Conservation (phyloP, 768 basidiomycete genomes). For the Pulveroboletus sp. region DNA sequence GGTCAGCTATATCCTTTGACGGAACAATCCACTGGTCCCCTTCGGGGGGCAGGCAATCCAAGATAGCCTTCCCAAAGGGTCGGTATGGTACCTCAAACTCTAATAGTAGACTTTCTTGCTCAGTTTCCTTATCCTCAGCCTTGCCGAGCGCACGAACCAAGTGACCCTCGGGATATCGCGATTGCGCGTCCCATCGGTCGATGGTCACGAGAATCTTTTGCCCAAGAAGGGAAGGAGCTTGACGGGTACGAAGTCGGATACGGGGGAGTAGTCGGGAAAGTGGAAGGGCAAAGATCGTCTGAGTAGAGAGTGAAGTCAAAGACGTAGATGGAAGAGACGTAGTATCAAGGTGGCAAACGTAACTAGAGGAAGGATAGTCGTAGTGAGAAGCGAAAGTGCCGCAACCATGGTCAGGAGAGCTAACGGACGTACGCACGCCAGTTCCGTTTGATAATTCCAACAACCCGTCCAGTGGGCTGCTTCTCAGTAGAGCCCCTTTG, state of each 20-base stretch:
- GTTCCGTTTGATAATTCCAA: slow-evolving; percentile 91
- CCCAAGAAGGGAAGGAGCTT: slow-evolving; percentile 79
- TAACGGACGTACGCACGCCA: slow-evolving; percentile 76
- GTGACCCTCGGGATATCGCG: slow-evolving; percentile 94
- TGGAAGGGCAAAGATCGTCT: slow-evolving; percentile 92
- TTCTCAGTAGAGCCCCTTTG: slow-evolving; percentile 45
- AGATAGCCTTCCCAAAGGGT: slow-evolving; percentile 92
- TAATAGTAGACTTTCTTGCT: slow-evolving; percentile 87
- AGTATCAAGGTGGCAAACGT: slow-evolving; percentile 93
- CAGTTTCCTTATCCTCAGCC: slow-evolving; percentile 92
- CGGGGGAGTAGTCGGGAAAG: slow-evolving; percentile 88
- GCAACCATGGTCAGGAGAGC: background rate
- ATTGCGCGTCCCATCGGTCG: slow-evolving; percentile 84
- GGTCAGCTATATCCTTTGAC: slow-evolving; percentile 48
- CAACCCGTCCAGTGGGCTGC: slow-evolving; percentile 88
- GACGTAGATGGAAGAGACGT: slow-evolving; percentile 79
- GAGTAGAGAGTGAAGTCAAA: slow-evolving; percentile 73
- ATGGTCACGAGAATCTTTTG: slow-evolving; percentile 97
- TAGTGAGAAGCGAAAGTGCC: background rate
- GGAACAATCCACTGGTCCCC: slow-evolving; percentile 94
- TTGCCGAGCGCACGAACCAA: slow-evolving; percentile 90
- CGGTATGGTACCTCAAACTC: slow-evolving; percentile 96
- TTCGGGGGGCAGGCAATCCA: slow-evolving; percentile 84
- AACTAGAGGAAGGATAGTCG: slow-evolving; percentile 38
- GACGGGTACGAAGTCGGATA: slow-evolving; percentile 90